Base-by-base conservation (phyloP, 805 yeast species). In the Lachancea nothofagi region DNA sequence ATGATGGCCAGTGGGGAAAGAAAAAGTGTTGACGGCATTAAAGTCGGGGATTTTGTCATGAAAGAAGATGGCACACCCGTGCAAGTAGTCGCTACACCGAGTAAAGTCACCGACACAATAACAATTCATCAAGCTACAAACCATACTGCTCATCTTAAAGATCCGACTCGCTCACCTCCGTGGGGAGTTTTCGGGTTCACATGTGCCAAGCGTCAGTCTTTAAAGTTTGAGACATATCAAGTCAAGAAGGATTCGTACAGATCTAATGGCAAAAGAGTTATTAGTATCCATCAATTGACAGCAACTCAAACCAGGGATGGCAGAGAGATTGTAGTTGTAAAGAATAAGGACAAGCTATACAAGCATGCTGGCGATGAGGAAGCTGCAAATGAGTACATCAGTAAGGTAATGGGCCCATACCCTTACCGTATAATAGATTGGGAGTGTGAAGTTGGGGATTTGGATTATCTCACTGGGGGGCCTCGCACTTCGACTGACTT, bases 401-500 rank as follows among this genome's bases (percentile, higher is more conserved):
- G n/a, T n/a, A n/a, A n/a, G n/a, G n/a, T n/a, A n/a, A n/a, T n/a
- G n/a, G n/a, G n/a, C n/a, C n/a, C n/a, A n/a, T n/a, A n/a, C n/a
- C n/a, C n/a, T n/a, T n/a, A n/a, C n/a, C n/a, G n/a, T n/a, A n/a
- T n/a, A n/a, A n/a, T n/a, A n/a, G n/a, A n/a, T n/a, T n/a, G n/a
- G n/a, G n/a, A n/a, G n/a, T n/a, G n/a, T n/a, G n/a, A n/a, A n/a
- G n/a, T n/a, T n/a, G n/a, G n/a, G n/a, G n/a, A n/a, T n/a, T n/a
- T n/a, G n/a, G n/a, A n/a, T n/a, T n/a, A n/a, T n/a, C n/a, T n/a
- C n/a, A n/a, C n/a, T n/a, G n/a, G n/a, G n/a, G 45, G 26, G 20
- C 25, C 26, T 8, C 43, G 41, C 7, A 27, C 33, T 15, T 17
- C 41, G 6, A 22, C 46, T n/a, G 36, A 19, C 13, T 15, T 41